phyloP scores from a whole-genome alignment of 2,329 filamentous ascomycete genomes.

The Verticillium alfalfae region DNA sequence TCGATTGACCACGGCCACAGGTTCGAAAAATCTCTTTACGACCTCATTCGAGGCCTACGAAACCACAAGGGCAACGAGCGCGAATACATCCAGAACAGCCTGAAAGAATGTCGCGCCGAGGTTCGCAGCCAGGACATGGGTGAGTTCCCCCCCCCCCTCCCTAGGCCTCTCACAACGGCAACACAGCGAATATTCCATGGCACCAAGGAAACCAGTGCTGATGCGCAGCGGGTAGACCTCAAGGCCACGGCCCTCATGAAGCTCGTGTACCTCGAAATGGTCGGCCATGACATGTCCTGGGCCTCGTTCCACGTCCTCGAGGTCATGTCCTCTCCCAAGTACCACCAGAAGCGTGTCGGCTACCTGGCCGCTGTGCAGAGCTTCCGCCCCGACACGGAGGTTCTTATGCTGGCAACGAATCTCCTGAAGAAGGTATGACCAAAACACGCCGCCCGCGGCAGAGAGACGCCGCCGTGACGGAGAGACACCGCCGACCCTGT shows the following conservation, averaged over 20 bases:
- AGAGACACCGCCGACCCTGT: background rate
- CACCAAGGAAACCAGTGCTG: background rate
- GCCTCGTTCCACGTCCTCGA: conserved; percentile 97
- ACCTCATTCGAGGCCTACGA: conserved; percentile 93
- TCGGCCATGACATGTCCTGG: conserved; percentile 99
- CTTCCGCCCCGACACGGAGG: conserved; percentile 92
- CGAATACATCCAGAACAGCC: conserved; percentile 87
- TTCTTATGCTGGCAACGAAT: conserved; percentile 96
- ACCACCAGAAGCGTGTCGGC: conserved; percentile 89
- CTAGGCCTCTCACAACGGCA: no score
- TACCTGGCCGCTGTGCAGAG: conserved; percentile 95
- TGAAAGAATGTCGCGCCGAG: conserved; percentile 93
- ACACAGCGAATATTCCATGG: background rate
- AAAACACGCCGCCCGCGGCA: no score
- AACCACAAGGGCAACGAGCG: conserved; percentile 94
- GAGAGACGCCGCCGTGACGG: background rate
- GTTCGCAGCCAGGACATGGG: conserved; percentile 91
- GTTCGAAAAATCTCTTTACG: conserved; percentile 99
- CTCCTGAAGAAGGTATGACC: conserved; percentile 76
- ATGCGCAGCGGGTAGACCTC: conserved; percentile 54
- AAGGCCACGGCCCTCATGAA: conserved; percentile 96
- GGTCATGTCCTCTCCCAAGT: conserved; percentile 96
- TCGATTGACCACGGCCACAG: conserved; percentile 37
- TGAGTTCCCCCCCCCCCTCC: conserved; percentile 31
- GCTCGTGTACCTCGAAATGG: conserved; percentile 97